A percentile compares a stretch with the other conserved stretches of the same genome.
These are phyloP conservation scores for Dactylellina drechsleri DNA, from an alignment of 2,329 filamentous ascomycete species.

Conservation along the genomic window DNA sequence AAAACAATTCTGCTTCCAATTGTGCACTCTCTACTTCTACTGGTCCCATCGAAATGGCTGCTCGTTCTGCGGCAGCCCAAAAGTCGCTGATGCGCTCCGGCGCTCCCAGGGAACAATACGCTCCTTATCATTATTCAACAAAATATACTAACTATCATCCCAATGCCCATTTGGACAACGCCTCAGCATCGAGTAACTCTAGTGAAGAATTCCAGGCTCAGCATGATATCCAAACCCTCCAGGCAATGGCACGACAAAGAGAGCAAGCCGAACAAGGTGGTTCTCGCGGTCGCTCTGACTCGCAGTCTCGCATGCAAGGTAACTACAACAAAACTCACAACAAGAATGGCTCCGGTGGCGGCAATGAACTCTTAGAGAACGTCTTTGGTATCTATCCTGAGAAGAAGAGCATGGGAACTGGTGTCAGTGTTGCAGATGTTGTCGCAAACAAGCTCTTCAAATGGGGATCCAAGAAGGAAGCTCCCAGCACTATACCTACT, in stretches of 20 bases:
- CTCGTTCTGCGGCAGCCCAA: slow-evolving; percentile 49
- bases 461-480: slow-evolving; percentile 51
- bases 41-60: slow-evolving; percentile 30
- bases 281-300: slow-evolving; percentile 44
- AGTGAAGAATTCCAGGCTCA: slow-evolving; percentile 42
- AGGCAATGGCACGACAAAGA: slow-evolving; percentile 30
- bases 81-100: slow-evolving; percentile 49
- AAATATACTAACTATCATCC: slow-evolving; percentile 24
- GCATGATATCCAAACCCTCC: slow-evolving; percentile 37
- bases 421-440: slow-evolving; percentile 52
- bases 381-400: slow-evolving; percentile 54
- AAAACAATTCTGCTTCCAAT: slow-evolving; percentile 3
- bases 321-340: slow-evolving; percentile 31
- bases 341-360: slow-evolving; percentile 30
- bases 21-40: slow-evolving; percentile 10
- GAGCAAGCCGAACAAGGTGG: slow-evolving; percentile 35
- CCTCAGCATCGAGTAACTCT: slow-evolving; percentile 45
- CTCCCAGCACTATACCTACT: slow-evolving; percentile 50
- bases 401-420: slow-evolving; percentile 53
- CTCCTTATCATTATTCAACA: slow-evolving; percentile 17
- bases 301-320: slow-evolving; percentile 41
- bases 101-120: slow-evolving; percentile 43
- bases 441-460: slow-evolving; percentile 53
- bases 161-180: slow-evolving; percentile 23
- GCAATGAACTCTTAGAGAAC: slow-evolving; percentile 46